Percentiles rank a stretch among this genome's conserved stretches.
These are phyloP conservation scores for Sextonia rubra DNA, from an alignment of 164 flowering plant species.

Conservation along the genomic window DNA sequence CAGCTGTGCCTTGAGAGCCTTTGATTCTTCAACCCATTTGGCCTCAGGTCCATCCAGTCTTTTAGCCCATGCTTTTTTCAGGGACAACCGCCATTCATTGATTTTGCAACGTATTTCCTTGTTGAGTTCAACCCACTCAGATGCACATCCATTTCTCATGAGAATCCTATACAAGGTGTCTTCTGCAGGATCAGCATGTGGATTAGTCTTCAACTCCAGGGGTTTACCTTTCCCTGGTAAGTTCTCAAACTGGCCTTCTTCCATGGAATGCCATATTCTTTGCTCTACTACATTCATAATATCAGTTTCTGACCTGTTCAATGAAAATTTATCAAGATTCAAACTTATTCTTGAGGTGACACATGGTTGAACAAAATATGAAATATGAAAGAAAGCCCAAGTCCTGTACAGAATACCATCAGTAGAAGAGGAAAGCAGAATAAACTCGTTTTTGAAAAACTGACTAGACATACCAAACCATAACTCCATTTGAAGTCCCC, in stretches of 20 bases:
- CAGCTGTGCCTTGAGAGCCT: constrained; percentile 55
- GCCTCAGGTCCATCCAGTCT: constrained; percentile 31
- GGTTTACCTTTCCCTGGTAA: constrained; percentile 98
- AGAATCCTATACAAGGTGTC: too few species aligned
- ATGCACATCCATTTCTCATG: too few species aligned
- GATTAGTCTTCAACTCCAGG: constrained; percentile 54
- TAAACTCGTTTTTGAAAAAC: too few species aligned
- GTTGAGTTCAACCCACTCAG: constrained; percentile 94
- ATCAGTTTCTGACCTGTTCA: constrained; percentile 83
- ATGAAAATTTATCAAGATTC: not conserved
- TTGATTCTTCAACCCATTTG: constrained; percentile 55
- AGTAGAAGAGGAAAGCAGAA: too few species aligned
- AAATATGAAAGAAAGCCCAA: too few species aligned
- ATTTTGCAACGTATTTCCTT: constrained; percentile 61
- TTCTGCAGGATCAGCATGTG: constrained; percentile 91
- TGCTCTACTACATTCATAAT: constrained; percentile 80
- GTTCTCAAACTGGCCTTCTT: constrained; percentile 91
- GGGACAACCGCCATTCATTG: constrained; percentile 57
- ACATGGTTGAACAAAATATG: too few species aligned
- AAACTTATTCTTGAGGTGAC: not conserved
- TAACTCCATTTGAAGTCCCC: too few species aligned
- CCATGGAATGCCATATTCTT: constrained; percentile 91
- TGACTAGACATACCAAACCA: too few species aligned
- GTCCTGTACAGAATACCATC: too few species aligned
- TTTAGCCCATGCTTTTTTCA: constrained; percentile 55